phyloP scores from a whole-genome alignment of 805 yeast genomes.

The Teunomyces gatunensis region DNA sequence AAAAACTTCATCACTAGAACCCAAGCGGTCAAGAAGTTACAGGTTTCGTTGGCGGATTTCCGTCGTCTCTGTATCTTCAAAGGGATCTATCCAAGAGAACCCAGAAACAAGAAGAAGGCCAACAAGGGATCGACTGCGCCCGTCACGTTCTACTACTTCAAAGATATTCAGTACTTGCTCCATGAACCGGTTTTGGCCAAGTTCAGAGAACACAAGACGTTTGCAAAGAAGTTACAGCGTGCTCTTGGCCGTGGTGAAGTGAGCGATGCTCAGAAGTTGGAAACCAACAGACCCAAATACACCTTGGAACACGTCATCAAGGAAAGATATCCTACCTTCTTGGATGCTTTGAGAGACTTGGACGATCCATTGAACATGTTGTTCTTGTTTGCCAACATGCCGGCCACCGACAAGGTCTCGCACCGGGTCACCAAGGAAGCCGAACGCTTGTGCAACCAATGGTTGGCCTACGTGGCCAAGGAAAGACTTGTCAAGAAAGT shows the following conservation, averaged over 20 bases:
- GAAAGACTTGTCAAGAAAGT: constrained; percentile 82
- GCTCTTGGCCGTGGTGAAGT: constrained; percentile 93
- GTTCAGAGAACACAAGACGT: constrained; percentile 94
- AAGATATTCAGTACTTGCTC: constrained; percentile 90
- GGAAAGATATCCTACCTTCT: constrained; percentile 92
- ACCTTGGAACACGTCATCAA: constrained; percentile 87
- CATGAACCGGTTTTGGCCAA: constrained; percentile 92
- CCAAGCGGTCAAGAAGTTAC: constrained; percentile 88
- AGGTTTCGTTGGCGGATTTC: constrained; percentile 93
- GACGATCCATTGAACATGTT: constrained; percentile 96
- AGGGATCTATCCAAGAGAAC: constrained; percentile 97
- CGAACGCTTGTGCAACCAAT: constrained; percentile 80
- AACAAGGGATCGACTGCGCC: constrained; percentile 98
- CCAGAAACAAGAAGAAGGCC: constrained; percentile 92
- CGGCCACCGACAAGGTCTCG: constrained; percentile 82
- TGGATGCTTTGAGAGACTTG: constrained; percentile 87
- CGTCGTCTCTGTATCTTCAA: constrained; percentile 95
- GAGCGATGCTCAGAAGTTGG: constrained; percentile 81
- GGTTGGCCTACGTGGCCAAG: constrained; percentile 90
- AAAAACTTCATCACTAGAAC: constrained; percentile 90
- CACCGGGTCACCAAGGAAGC: constrained; percentile 86
- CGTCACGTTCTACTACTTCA: constrained; percentile 87
- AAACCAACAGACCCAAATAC: constrained; percentile 76
- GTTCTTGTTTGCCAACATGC: constrained; percentile 90
- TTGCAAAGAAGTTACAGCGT: constrained; percentile 83